Base-by-base conservation (phyloP, 768 basidiomycete species). In the Paxillus ammoniavirescens region DNA sequence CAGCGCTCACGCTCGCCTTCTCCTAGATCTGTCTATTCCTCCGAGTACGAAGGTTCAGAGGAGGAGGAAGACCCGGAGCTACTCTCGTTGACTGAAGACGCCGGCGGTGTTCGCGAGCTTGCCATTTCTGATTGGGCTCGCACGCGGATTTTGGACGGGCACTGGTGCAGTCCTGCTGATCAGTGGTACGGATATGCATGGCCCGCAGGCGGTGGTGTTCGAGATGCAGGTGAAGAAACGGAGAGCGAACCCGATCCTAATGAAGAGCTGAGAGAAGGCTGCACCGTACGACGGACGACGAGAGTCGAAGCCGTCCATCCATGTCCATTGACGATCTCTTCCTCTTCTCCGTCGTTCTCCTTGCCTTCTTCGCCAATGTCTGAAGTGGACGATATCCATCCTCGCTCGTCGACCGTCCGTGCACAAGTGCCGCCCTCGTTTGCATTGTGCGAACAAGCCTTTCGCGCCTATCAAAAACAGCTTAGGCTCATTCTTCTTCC, bases 101-200 rank as follows among this genome's bases (percentile, higher is more conserved):
- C 75, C 1, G 72, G 72, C 9, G 74, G 75, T 21, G 72, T 80
- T 26, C 71, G 73, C 28, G 77, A 78, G 17, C 71, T 90, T 42
- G 86, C 89, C 1, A 70, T 90, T 49, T 75, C 77, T 12, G 87
- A 88, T 58, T 90, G 87, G 86, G 86, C 86, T 5, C 75, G 89
- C 33, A 77, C 75, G 18, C 72, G 88, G 44, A 84, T 91, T 45
- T 68, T 91, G 17, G 88, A 91, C 51, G 89, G 89, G 3, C 78
- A 82, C 59, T 91, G 89, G 89, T 68, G 84, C 42, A 85, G 79
- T 47, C 89, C 89, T 9, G 86, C 83, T 0, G 89, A 91, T 64
- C 75, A 82, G 43, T 89, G 80, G 79, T 87, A 82, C 47, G 68
- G 72, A 9, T 64, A 76, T 70, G 53, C 74, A 64, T 30, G 79